Evolutionary conservation across 371 early-diverging fungal species (phyloP), one percentile per base, ranked within the genome.

Genomic region (Cladochytrium tenue): DNA sequence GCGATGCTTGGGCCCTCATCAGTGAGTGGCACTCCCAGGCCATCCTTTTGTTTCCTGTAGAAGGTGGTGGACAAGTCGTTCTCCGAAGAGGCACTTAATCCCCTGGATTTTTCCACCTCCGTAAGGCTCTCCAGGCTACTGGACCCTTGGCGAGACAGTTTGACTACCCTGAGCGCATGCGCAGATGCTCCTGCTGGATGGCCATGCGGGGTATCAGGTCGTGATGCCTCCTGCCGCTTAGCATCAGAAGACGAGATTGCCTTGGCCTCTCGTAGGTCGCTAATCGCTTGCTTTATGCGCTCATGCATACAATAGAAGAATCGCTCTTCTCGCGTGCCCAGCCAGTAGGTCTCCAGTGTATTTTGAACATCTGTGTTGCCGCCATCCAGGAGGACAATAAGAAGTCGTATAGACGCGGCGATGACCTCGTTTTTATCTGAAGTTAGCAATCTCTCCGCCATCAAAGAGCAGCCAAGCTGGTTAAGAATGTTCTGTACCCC

Each of bases 281-380:
- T 63, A 13, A 82, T 78, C 30, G 72, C 73, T 7, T 71, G 63
- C 63, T 79, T 75, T 10, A 85, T 68, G 5, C 78, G 71, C 30
- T 78, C 76, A 64, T 86, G 82, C 30, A 83, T 76, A 27, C 80
- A 83, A 57, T 83, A 82, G 61, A 86, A 86, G 62, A 86, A 86
- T 13, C 84, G 72, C 50, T 86, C 86, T 52, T 86, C 75, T 53
- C 72, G 60, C 1, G 79, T 80, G n/a, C 77, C 73, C 30, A 76
- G 73, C 70, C 80, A 83, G 53, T 79, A 77, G n/a, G 66, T 70
- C 52, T 79, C 77, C 17, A 83, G 67, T 43, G 73, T 72, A 53
- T 76, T 68, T 66, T 85, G 86, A 3, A 84, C 81, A 28, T 73
- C 73, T 34, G 76, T 78, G 59, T 86, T 86, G 1, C 86, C 86